Evolutionary conservation across 2,329 filamentous ascomycete species (phyloP).

Genomic region (Calonectria fujianensis): DNA sequence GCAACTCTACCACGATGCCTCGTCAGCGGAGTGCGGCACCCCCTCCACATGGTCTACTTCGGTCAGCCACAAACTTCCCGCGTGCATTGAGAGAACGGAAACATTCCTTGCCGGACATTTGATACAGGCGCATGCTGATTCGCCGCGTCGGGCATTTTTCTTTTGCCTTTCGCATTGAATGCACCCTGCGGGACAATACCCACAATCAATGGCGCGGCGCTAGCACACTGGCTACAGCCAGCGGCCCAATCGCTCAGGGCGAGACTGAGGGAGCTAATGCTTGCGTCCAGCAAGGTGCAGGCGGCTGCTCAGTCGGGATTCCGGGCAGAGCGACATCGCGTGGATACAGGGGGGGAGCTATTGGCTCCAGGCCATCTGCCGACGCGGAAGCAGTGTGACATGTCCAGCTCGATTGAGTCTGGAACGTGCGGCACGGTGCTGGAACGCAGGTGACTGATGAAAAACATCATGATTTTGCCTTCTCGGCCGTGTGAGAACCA

Average conservation of each 20-base stretch:
- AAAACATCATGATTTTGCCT: background rate
- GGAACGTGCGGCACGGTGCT: background rate
- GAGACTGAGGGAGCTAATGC: constrained; percentile 2
- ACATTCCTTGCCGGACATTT: background rate
- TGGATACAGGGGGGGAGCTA: background rate
- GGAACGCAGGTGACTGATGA: background rate
- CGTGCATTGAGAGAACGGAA: background rate
- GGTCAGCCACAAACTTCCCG: background rate
- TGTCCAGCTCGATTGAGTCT: background rate
- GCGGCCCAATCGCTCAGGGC: constrained; percentile 1
- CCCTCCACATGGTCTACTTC: background rate
- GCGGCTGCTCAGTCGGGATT: background rate
- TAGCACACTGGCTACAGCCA: background rate
- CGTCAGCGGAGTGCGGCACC: constrained; percentile 2
- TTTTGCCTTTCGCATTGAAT: background rate
- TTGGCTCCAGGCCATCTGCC: background rate
- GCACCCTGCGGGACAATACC: background rate
- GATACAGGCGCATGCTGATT: background rate
- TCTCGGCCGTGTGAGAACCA: background rate
- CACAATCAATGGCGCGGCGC: background rate
- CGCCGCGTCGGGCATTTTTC: background rate
- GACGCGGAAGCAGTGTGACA: background rate
- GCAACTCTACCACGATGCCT: background rate
- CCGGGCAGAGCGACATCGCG: background rate
- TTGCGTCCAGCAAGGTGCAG: background rate